Evolutionary conservation across 2,329 filamentous ascomycete genomes (phyloP).

Genomic region (Trichoderma sp.): DNA sequence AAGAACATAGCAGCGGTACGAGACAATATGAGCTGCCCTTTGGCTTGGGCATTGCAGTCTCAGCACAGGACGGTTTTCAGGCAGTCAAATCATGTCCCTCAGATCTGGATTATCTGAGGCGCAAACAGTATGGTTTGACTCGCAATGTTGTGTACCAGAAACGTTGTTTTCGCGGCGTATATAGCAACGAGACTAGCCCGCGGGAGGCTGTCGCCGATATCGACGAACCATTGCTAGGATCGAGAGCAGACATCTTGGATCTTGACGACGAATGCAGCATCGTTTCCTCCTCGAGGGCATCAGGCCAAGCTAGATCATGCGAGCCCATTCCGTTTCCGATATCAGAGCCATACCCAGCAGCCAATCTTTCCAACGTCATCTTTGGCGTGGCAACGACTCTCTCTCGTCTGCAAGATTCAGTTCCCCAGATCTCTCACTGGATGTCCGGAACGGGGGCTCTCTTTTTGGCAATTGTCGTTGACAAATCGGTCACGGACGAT

Average conservation of each 20-base stretch:
- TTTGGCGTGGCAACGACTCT: slow-evolving; percentile 62
- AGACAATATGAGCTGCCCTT: slow-evolving; percentile 24
- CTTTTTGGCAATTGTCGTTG: slow-evolving; percentile 56
- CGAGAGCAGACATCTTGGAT: slow-evolving; percentile 38
- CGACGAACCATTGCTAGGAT: slow-evolving; percentile 43
- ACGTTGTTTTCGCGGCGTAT: slow-evolving; percentile 48
- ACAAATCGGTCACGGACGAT: slow-evolving; percentile 35
- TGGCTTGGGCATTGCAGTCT: slow-evolving; percentile 17
- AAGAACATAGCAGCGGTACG: slow-evolving; percentile 1
- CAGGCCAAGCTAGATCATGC: slow-evolving; percentile 33
- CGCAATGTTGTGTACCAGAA: slow-evolving; percentile 50
- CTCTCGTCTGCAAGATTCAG: slow-evolving; percentile 53
- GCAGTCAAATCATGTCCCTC: slow-evolving; percentile 32
- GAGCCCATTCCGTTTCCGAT: slow-evolving; percentile 54
- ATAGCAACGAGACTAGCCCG: slow-evolving; percentile 39
- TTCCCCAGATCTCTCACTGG: slow-evolving; percentile 60
- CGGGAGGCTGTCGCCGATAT: slow-evolving; percentile 46
- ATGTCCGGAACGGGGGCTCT: slow-evolving; percentile 54
- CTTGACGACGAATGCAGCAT: slow-evolving; percentile 37
- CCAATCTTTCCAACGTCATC: slow-evolving; percentile 54
- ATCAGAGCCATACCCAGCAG: slow-evolving; percentile 47
- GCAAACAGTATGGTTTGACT: slow-evolving; percentile 42
- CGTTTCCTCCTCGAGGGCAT: neutral
- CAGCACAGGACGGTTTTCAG: slow-evolving; percentile 11
- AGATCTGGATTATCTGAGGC: slow-evolving; percentile 39